Evolutionary conservation across 257 asterid genomes (phyloP), one percentile per base, ranked within the genome.

Genomic region (Coffea canephora): DNA sequence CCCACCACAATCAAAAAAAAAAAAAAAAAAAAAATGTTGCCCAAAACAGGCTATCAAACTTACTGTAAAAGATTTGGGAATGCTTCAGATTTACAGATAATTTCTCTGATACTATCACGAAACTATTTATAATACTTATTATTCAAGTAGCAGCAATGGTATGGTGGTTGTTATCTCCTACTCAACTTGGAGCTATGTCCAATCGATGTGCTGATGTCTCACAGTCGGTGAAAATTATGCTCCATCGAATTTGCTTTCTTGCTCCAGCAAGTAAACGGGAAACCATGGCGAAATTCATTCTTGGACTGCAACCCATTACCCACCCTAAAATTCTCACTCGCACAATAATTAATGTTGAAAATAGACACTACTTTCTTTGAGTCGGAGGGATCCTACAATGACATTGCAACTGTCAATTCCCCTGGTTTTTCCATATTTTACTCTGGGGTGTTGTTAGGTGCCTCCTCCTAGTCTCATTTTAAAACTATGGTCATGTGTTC

Each of bases 311-410:
- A n/a, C 25, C 79, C 3, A 45, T 31, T 31, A 31, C 34, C 34
- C 34, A 31, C 34, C 41, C 45, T 61, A 45, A n/a, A 68, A 69
- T 70, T 69, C 45, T 78, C 39, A n/a, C 15, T 43, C 34, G 4
- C 45, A 16, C 3, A 70, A 16, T 66, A 8, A 65, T 15, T 66
- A 8, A 65, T 15, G 73, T 46, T 76, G 8, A 76, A 64, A 77
- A 27, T 41, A 3, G 21, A 55, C 70, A 57, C 48, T 43, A 31
- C 34, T 31, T 31, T 25, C 76, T 68, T 71, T 23, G 55, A 75
- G 27, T 41, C 54, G 16, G 75, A 68, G 80, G 76, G 49, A 73
- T 61, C 83, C 71, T 7, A 80, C 67, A 80, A 65, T 76, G 83
- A 75, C 71, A 67, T n/a, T 46, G 66, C 80, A 80, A 41, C 83